Base-by-base conservation (phyloP, 768 basidiomycete genomes). In the Candolleomyces efflorescens region DNA sequence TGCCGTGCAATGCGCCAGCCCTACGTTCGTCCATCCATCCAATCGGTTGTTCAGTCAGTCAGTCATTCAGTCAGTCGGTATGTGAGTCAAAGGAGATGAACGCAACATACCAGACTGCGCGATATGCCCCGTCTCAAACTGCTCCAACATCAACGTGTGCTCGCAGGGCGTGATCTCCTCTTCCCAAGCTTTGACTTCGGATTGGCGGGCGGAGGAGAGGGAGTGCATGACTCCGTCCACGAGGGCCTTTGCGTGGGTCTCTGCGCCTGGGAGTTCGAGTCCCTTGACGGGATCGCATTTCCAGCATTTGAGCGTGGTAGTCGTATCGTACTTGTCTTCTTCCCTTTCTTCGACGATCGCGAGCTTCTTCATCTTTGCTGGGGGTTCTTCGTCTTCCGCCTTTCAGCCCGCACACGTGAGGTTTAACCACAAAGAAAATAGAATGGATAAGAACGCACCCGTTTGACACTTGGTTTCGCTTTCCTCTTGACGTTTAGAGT, bases 181-280 rank as follows among this genome's bases (percentile, higher is more conserved):
- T 69, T 98, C 94, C 97, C 97, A 99, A 5, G 97, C 90, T 72
- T 97, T 89, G 49, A 99, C 89, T 66, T 98, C 94, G 0, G 90
- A 92, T 67, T 96, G 90, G 49, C 94, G 90, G 0, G 92, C 89
- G 1, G 93, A 95, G 0, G 94, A 93, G 64, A 92, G 76, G 1
- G 94, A 86, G 1, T 79, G 75, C 84, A 97, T 87, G 56, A 96
- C 77, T 0, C 82, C 84, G 20, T 86, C 80, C 3, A 83, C 75
- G 10, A 94, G 72, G 0, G 74, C 65, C 61, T 80, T 80, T n/a
- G n/a, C n/a, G n/a, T n/a, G n/a, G n/a, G n/a, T n/a, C n/a, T n/a
- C n/a, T n/a, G n/a, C n/a, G n/a, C n/a, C n/a, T n/a, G 73, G 67
- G 5, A 87, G 65, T 56, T 78, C 78, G 9, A 65, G 62, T 2